These are phyloP conservation scores for Calocybe gangraenosa DNA, from an alignment of 768 basidiomycete species.

Conservation along the genomic window DNA sequence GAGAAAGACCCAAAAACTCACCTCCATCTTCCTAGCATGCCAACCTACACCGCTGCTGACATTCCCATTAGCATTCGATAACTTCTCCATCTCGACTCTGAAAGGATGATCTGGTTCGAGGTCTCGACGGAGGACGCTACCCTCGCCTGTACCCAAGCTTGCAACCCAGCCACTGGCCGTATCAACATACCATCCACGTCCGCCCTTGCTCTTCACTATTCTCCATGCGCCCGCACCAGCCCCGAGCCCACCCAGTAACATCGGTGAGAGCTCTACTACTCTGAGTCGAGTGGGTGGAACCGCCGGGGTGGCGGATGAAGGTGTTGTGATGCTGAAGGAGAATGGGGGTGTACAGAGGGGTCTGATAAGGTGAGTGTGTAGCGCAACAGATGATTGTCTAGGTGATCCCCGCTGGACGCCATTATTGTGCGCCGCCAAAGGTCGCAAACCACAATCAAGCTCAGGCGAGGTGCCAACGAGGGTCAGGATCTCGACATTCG, in stretches of 20 bases:
- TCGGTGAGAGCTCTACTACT: slow-evolving; percentile 80
- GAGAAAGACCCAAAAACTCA: slow-evolving; percentile 34
- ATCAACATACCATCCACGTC: slow-evolving; percentile 94
- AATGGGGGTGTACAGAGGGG: slow-evolving; percentile 80
- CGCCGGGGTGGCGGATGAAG: slow-evolving; percentile 24
- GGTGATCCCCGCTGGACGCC: slow-evolving; percentile 33
- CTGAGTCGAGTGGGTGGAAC: slow-evolving; percentile 68
- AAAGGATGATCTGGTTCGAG: slow-evolving; percentile 60
- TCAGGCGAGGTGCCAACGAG: slow-evolving; percentile 74
- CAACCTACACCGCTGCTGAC: slow-evolving; percentile 92
- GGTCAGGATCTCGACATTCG: slow-evolving; percentile 82
- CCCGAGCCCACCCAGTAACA: slow-evolving; percentile 68
- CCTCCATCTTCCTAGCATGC: slow-evolving; percentile 98
- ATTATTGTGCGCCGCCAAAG: slow-evolving; percentile 26
- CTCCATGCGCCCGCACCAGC: slow-evolving; percentile 84
- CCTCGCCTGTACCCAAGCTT: slow-evolving; percentile 29
- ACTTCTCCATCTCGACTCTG: slow-evolving; percentile 62
- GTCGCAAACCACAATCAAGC: slow-evolving; percentile 52
- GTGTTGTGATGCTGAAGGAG: slow-evolving; percentile 47
- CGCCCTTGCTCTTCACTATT: slow-evolving; percentile 87
- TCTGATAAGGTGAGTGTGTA: slow-evolving; percentile 76
- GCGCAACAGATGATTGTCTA: slow-evolving; percentile 66
- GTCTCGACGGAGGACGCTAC: slow-evolving; percentile 54
- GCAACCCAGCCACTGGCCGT: slow-evolving; percentile 80
- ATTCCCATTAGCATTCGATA: slow-evolving; percentile 81